phyloP scores from a whole-genome alignment of 2,329 filamentous ascomycete species.

The Cercospora citrullina region DNA sequence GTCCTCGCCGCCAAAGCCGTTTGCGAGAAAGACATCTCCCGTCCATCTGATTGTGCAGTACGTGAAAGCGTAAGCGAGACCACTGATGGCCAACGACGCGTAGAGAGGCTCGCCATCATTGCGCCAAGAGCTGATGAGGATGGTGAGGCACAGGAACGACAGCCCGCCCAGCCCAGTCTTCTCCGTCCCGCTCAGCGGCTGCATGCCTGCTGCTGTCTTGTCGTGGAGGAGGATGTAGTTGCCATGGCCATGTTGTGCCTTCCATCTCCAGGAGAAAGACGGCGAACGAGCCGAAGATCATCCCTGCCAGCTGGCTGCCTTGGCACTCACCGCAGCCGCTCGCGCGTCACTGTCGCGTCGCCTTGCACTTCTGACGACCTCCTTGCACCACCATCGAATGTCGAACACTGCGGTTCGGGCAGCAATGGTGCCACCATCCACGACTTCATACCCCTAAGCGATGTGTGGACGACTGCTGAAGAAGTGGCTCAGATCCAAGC shows the following conservation, averaged over 20 bases:
- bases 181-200: conserved; percentile 54
- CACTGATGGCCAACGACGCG: conserved; percentile 82
- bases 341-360: conserved; percentile 1
- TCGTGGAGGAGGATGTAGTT: neutral
- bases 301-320: conserved; percentile 10
- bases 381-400: neutral
- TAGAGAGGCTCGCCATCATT: conserved; percentile 86
- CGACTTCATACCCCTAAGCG: neutral
- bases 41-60: conserved; percentile 93
- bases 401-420: neutral
- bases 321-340: conserved; percentile 3
- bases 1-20: conserved; percentile 86
- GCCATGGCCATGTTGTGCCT: conserved; percentile 7
- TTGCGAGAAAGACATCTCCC: conserved; percentile 81
- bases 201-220: conserved; percentile 26
- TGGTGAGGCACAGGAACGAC: conserved; percentile 66
- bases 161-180: conserved; percentile 62
- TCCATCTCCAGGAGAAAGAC: neutral
- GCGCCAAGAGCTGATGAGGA: conserved; percentile 78
- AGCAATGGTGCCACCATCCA: neutral
- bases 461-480: conserved; percentile 14
- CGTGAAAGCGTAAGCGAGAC: conserved; percentile 75
- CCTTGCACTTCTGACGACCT: neutral
- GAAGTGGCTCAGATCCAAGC: neutral
- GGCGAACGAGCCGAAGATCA: neutral